phyloP scores from a whole-genome alignment of 2,329 filamentous ascomycete species.

The Basipetospora sp. region DNA sequence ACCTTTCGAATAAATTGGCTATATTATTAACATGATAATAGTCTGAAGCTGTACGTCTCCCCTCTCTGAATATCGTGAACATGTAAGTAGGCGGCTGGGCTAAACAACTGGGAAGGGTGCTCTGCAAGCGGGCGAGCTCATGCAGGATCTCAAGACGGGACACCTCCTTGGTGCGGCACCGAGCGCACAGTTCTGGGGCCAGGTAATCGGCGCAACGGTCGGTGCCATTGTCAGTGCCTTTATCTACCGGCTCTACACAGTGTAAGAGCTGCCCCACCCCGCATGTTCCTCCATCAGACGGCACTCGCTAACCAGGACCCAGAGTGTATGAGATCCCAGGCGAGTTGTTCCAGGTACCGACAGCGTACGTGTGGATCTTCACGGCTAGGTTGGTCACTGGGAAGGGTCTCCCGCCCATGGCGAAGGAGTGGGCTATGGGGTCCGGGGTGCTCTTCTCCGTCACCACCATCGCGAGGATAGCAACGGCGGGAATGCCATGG shows the following conservation, averaged over 20 bases:
- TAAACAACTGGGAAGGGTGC: too few species aligned
- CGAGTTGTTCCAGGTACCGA: slow-evolving; percentile 82
- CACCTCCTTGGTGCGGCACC: slow-evolving; percentile 84
- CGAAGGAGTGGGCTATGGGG: slow-evolving; percentile 61
- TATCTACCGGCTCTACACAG: slow-evolving; percentile 78
- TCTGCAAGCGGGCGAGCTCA: slow-evolving; percentile 84
- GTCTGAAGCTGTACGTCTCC: slow-evolving; percentile 25
- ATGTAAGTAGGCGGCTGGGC: too few species aligned
- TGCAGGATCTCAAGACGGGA: slow-evolving; percentile 94
- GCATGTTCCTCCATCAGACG: too few species aligned
- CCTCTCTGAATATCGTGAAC: neutral
- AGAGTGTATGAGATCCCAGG: slow-evolving; percentile 80
- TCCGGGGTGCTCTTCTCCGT: slow-evolving; percentile 61
- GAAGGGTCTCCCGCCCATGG: slow-evolving; percentile 71
- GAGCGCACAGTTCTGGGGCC: slow-evolving; percentile 91
- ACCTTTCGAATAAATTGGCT: too few species aligned
- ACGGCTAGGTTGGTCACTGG: slow-evolving; percentile 87
- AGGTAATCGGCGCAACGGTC: slow-evolving; percentile 75
- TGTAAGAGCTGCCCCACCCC: slow-evolving; percentile 18
- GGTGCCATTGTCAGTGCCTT: slow-evolving; percentile 75
- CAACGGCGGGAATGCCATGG: slow-evolving; percentile 44
- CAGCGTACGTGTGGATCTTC: slow-evolving; percentile 93
- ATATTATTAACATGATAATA: too few species aligned
- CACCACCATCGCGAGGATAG: slow-evolving; percentile 57
- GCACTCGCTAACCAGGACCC: neutral